Evolutionary conservation across 768 basidiomycete species (phyloP).

Genomic region (Suillus subalutaceus): DNA sequence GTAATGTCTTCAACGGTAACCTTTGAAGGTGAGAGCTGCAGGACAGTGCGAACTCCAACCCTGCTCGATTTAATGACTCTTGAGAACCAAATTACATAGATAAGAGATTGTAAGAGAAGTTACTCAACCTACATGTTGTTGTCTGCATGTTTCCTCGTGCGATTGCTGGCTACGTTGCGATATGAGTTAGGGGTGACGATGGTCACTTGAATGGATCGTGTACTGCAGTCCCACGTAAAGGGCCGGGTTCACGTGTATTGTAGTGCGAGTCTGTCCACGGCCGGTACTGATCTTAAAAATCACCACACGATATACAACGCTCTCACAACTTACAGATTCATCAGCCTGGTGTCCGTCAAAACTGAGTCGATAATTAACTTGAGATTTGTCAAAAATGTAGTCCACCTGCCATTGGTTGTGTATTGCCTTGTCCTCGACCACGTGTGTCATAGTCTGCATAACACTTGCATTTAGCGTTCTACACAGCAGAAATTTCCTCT

Average conservation of each 20-base stretch:
- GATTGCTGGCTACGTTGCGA: background rate
- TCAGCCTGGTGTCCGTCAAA: background rate
- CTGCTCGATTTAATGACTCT: background rate
- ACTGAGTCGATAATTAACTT: background rate
- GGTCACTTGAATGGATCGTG: background rate
- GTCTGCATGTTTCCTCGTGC: background rate
- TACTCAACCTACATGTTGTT: background rate
- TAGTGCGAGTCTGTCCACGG: background rate
- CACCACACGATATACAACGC: background rate
- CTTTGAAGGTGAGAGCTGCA: conserved; percentile 9
- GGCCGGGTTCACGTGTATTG: background rate
- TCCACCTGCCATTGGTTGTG: background rate
- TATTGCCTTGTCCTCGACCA: conserved; percentile 6
- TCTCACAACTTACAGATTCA: background rate
- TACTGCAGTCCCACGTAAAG: background rate
- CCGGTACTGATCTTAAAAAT: background rate
- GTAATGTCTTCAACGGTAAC: background rate
- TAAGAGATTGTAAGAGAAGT: background rate
- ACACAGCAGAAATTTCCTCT: background rate
- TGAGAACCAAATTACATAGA: conserved; percentile 7
- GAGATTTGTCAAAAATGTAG: background rate
- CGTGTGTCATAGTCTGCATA: conserved; percentile 20
- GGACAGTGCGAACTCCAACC: background rate
- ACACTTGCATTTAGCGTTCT: background rate
- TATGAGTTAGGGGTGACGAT: background rate